phyloP scores from a whole-genome alignment of 2,329 filamentous ascomycete species.

The Fusarium hostae region DNA sequence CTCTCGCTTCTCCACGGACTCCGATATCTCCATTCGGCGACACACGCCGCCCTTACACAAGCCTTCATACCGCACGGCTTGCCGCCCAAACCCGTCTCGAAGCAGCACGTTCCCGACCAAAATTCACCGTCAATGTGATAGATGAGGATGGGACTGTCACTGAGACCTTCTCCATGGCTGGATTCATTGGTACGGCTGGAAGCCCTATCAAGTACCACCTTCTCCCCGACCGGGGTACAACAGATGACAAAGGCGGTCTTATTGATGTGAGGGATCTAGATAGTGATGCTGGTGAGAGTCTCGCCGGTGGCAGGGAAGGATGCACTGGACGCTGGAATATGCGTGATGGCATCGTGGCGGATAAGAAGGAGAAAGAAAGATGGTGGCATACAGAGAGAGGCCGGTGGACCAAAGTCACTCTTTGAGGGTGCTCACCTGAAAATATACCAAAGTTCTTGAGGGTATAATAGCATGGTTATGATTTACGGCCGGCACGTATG shows the following conservation, averaged over 20 bases:
- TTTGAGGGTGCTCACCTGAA: constrained; percentile 13
- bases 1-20: constrained; percentile 40
- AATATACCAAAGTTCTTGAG: not conserved
- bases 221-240: constrained; percentile 64
- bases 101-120: constrained; percentile 62
- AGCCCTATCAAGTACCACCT: constrained; percentile 71
- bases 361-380: constrained; percentile 60
- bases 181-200: constrained; percentile 69
- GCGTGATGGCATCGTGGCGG: constrained; percentile 50
- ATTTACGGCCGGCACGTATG: constrained; percentile 30
- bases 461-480: constrained; percentile 13
- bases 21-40: constrained; percentile 23
- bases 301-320: constrained; percentile 51
- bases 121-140: constrained; percentile 68
- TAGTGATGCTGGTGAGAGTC: constrained; percentile 58
- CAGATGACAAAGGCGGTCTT: constrained; percentile 67
- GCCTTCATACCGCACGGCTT: constrained; percentile 64
- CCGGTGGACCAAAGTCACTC: constrained; percentile 52
- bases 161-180: constrained; percentile 66
- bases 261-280: constrained; percentile 64
- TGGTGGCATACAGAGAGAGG: constrained; percentile 64
- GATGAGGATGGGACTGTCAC: constrained; percentile 62
- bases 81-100: constrained; percentile 75
- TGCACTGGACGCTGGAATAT: constrained; percentile 62
- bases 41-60: constrained; percentile 51